Base-by-base conservation (phyloP, 305 asterid species). In the Fraxinus velutina region DNA sequence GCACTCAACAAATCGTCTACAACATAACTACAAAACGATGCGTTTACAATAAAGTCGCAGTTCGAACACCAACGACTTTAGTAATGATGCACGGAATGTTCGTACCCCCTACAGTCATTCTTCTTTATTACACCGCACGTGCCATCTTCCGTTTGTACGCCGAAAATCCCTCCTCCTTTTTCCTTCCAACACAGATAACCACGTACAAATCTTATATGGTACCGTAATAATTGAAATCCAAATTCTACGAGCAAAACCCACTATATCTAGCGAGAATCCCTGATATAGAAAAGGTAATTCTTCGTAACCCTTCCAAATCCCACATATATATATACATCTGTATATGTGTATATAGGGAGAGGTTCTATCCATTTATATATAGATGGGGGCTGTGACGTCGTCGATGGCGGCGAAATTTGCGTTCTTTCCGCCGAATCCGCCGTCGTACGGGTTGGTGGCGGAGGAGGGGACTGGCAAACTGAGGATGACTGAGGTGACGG, bases 371-470 rank as follows among this genome's bases (percentile, higher is more conserved):
- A 10, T 70, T 29, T 9, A 68, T 78, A 4, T n/a, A 70, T 64
- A 77, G 86, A 95, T 93, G 99, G 99, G 99, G 86, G 97, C 89
- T 80, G 90, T 93, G 68, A 92, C 99, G 89, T 95, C 99, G 85
- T 82, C 98, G 79, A 89, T 95, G 97, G 99, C 99, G 47, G 96
- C 99, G 80, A 92, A 92, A 87, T 93, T 95, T 73, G 99, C 99
- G 1, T 95, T 93, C 83, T 95, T 95, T 83, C 99, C 99, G 80
- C 99, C 99, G 44, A 90, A 87, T 79, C 99, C 99, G 80, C 88
- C 98, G 84, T 93, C 98, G 77, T 95, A 95, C 73, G 88, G 88
- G 78, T 88, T 92, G 86, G 85, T 77, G 86, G 86, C 55, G 87
- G 97, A 82, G 60, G 93, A 85, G 80, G 87, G 85, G 68, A 80